Evolutionary conservation across 805 yeast species (phyloP), one percentile per base, ranked within the genome.

Genomic region (Starmerella stigmatis): DNA sequence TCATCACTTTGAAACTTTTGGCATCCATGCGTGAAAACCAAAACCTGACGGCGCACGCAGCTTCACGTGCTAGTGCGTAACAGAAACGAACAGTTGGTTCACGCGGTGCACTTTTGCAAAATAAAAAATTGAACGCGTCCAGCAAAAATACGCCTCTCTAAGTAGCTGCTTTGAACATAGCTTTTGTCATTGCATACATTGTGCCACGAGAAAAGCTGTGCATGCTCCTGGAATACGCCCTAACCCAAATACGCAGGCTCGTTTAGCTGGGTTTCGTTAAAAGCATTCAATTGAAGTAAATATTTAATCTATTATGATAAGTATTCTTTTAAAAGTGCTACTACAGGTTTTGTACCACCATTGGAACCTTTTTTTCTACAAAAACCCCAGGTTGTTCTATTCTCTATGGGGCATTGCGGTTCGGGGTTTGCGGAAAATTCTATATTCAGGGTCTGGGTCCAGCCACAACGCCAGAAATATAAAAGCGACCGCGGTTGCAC

Each of bases 361-460:
- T n/a, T n/a, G n/a, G n/a, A n/a, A n/a, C n/a, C n/a, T n/a, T n/a
- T n/a, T n/a, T n/a, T n/a, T n/a, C n/a, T n/a, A n/a, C n/a, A n/a
- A n/a, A n/a, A n/a, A n/a, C n/a, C n/a, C n/a, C n/a, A n/a, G n/a
- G n/a, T n/a, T n/a, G n/a, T n/a, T n/a, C n/a, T n/a, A n/a, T n/a
- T n/a, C n/a, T n/a, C 8, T 25, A 15, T 23, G 40, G 22, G 25
- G 30, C 15, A 5, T 32, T 16, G 30, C 40, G 30, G 40, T 7
- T 19, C 21, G 25, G 40, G 40, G 40, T 23, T 36, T 4, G 40
- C 10, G 40, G 40, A 36, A 36, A 36, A 25, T 23, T 36, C 40
- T 34, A 23, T 8, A 15, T 25, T n/a, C 4, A 36, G 40, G 40
- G 40, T 36, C 40, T 25, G 40, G 40, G 40, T 36, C 40, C 40